Percentiles rank a stretch among this genome's conserved stretches.
phyloP scores from a whole-genome alignment of 768 basidiomycete genomes.

The Pulveroboletus sp. region DNA sequence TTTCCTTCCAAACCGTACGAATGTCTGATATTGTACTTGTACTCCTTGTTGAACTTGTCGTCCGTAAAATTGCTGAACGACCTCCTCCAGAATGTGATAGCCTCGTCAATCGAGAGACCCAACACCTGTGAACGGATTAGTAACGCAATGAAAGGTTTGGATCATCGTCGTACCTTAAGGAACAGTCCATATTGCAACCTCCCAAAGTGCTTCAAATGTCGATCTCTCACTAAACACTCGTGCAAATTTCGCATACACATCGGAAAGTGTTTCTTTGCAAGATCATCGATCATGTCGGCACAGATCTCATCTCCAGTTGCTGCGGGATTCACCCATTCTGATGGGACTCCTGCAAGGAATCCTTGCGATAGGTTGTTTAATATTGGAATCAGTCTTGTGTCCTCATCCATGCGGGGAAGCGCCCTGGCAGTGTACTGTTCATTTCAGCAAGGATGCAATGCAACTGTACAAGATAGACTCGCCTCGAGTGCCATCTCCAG shows the following conservation, averaged over 20 bases:
- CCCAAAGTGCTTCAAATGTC: constrained; percentile 90
- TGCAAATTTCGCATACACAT: constrained; percentile 93
- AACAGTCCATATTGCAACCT: constrained; percentile 90
- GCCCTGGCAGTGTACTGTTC: constrained; percentile 75
- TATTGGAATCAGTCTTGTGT: constrained; percentile 84
- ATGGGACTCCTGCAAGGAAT: constrained; percentile 85
- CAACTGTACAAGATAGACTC: constrained; percentile 10
- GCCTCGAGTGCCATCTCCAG: constrained; percentile 78
- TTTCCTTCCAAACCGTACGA: constrained; percentile 92
- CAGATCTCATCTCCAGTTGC: constrained; percentile 64
- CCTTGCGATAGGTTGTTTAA: constrained; percentile 90
- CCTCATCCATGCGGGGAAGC: constrained; percentile 90
- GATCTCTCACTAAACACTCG: constrained; percentile 66
- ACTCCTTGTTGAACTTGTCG: constrained; percentile 96
- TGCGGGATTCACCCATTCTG: constrained; percentile 65
- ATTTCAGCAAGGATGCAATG: constrained; percentile 8
- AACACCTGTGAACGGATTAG: constrained; percentile 54
- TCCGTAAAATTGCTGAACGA: constrained; percentile 77
- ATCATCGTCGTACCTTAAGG: constrained; percentile 63
- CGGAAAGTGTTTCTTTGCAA: constrained; percentile 87
- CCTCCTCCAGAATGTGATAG: constrained; percentile 87
- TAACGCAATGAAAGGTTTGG: not conserved
- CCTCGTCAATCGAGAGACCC: constrained; percentile 92
- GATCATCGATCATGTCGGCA: constrained; percentile 90
- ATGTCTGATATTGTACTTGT: constrained; percentile 96